Conservation (phyloP, 2,329 filamentous ascomycete species). For the Nigrospora oryzae region DNA sequence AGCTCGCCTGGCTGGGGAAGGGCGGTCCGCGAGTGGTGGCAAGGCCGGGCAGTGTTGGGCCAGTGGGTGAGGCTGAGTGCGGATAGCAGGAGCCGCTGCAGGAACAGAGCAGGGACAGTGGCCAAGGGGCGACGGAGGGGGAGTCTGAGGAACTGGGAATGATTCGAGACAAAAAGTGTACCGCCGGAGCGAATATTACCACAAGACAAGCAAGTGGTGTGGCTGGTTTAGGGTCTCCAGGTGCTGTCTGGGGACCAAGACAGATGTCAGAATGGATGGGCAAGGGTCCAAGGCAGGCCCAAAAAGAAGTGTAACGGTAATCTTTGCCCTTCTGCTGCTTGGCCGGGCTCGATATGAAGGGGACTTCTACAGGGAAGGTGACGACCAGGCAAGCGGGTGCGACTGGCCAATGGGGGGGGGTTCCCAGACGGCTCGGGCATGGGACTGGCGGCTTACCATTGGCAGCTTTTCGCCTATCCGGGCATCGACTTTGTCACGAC, state of each 20-base stretch:
- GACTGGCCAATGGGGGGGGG: constrained; percentile 13
- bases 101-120: constrained; percentile 1
- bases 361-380: constrained; percentile 20
- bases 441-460: no score
- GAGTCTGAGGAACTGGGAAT: constrained; percentile 1
- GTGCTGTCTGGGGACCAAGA: constrained; percentile 16
- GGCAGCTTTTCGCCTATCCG: no score
- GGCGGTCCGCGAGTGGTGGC: no score
- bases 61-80: not conserved
- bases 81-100: not conserved
- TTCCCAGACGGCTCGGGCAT: constrained; percentile 1
- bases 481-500: no score
- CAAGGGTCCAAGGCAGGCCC: constrained; percentile 16
- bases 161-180: not conserved
- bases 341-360: constrained; percentile 19
- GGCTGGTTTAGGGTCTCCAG: constrained; percentile 21
- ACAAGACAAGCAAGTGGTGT: constrained; percentile 20
- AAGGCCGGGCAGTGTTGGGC: no score
- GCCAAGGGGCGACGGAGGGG: not conserved
- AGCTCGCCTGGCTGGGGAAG: not conserved
- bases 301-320: constrained; percentile 21
- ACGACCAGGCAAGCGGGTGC: constrained; percentile 16
- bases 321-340: constrained; percentile 20
- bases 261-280: constrained; percentile 17
- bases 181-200: constrained; percentile 8